A percentile compares a stretch with the other conserved stretches of the same genome.
These are phyloP conservation scores for Neonectria ditissima DNA, from an alignment of 2,329 filamentous ascomycete species.

Conservation along the genomic window DNA sequence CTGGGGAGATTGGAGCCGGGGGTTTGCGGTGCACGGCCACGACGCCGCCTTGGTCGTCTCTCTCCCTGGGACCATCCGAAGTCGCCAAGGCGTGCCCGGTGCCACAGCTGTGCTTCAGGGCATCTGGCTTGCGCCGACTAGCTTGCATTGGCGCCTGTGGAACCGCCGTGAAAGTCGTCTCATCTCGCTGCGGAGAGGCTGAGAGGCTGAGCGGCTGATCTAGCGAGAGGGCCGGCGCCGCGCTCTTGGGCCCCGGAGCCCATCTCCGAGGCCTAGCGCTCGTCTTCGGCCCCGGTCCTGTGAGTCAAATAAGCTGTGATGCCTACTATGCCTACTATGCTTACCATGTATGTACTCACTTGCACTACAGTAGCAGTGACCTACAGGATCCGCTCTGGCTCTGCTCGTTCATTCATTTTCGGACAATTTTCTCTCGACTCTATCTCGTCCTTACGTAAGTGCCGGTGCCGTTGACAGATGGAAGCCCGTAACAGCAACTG, in stretches of 20 bases:
- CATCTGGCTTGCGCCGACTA: neutral
- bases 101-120: neutral
- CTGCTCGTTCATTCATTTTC: neutral
- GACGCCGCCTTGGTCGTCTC: conserved; percentile 8
- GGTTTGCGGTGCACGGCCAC: conserved; percentile 30
- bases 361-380: neutral
- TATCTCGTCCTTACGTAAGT: conserved; percentile 3
- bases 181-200: conserved; percentile 10
- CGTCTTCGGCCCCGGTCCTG: conserved; percentile 4
- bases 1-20: conserved; percentile 24
- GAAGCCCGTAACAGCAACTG: neutral
- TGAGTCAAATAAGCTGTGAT: too few species aligned
- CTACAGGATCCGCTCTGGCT: neutral
- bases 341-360: too few species aligned
- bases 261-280: conserved; percentile 17
- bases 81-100: neutral
- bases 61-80: neutral
- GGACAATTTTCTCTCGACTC: neutral
- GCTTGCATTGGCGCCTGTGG: conserved; percentile 10
- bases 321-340: too few species aligned
- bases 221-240: conserved; percentile 20
- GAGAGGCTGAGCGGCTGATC: conserved; percentile 20
- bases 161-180: conserved; percentile 6
- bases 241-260: conserved; percentile 10
- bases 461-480: neutral